Percentiles rank a stretch among this genome's conserved stretches.
Conservation (phyloP, 2,329 filamentous ascomycete species). For the Penicillium sp. region DNA sequence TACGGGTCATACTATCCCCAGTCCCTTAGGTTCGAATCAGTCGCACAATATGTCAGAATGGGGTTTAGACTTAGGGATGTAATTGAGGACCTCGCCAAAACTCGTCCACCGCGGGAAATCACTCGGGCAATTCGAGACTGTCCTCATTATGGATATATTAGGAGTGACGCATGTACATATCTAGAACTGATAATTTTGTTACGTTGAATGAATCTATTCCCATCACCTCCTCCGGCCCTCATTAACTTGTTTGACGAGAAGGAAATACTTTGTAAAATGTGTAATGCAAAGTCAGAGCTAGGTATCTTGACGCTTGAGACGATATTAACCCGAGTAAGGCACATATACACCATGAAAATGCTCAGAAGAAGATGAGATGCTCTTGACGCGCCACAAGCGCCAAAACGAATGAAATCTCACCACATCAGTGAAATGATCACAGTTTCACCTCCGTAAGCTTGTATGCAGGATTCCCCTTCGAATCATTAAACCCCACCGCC, state of each 20-base stretch:
- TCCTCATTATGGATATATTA: too few species aligned
- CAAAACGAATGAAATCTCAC: neutral
- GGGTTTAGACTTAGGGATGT: too few species aligned
- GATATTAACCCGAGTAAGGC: neutral
- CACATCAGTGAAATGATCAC: neutral
- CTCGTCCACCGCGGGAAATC: too few species aligned
- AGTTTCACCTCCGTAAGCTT: conserved; percentile 21
- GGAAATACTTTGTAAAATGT: neutral
- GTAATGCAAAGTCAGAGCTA: neutral
- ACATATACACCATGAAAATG: neutral
- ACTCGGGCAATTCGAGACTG: too few species aligned
- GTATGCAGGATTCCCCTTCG: conserved; percentile 32
- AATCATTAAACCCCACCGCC: conserved; percentile 37
- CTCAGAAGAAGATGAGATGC: neutral
- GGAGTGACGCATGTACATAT: too few species aligned
- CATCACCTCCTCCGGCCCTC: neutral
- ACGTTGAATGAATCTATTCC: neutral
- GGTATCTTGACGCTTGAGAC: neutral
- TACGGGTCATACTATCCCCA: neutral
- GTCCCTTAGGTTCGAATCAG: neutral
- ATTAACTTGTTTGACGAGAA: neutral
- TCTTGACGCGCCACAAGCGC: too few species aligned
- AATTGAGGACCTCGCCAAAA: too few species aligned
- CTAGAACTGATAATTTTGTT: too few species aligned
- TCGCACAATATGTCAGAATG: too few species aligned